Evolutionary conservation across 1,139 yeast genomes (phyloP).

Genomic region (Meyerozyma guilliermondii): DNA sequence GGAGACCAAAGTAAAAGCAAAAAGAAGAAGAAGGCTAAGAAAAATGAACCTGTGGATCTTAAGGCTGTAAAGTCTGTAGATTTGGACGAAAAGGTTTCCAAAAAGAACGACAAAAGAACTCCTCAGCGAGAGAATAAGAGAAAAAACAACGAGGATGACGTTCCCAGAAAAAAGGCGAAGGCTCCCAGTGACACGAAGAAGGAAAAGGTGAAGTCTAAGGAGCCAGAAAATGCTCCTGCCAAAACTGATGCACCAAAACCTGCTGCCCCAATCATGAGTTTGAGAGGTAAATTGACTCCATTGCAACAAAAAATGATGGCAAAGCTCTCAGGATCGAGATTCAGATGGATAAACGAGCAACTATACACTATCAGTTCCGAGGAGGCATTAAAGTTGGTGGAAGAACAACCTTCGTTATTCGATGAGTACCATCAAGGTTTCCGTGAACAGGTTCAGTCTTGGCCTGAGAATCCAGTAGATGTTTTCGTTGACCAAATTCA

Average conservation of each 20-base stretch:
- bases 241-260: constrained; percentile 11
- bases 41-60: constrained; percentile 7
- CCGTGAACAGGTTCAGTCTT: constrained; percentile 85
- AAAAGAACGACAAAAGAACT: constrained; percentile 1
- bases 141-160: neutral
- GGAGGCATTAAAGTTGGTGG: constrained; percentile 67
- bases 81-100: constrained; percentile 6
- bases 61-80: constrained; percentile 11
- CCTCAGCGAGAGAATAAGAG: constrained; percentile 2
- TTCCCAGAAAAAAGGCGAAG: neutral
- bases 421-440: constrained; percentile 96
- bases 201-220: constrained; percentile 1
- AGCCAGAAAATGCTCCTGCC: neutral
- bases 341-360: constrained; percentile 97
- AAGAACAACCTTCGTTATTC: constrained; percentile 80
- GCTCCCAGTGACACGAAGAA: constrained; percentile 11
- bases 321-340: constrained; percentile 88
- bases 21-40: constrained; percentile 22
- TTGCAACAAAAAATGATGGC: constrained; percentile 95
- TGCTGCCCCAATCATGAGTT: constrained; percentile 7
- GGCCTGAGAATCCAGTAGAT: constrained; percentile 98
- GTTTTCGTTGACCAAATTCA: constrained; percentile 73
- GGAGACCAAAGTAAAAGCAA: constrained; percentile 26
- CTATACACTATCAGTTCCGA: constrained; percentile 79
- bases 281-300: constrained; percentile 62